Percentiles rank a stretch among this genome's conserved stretches.
These are phyloP conservation scores for Xylaria venustula DNA, from an alignment of 495 filamentous ascomycete genomes.

Conservation along the genomic window DNA sequence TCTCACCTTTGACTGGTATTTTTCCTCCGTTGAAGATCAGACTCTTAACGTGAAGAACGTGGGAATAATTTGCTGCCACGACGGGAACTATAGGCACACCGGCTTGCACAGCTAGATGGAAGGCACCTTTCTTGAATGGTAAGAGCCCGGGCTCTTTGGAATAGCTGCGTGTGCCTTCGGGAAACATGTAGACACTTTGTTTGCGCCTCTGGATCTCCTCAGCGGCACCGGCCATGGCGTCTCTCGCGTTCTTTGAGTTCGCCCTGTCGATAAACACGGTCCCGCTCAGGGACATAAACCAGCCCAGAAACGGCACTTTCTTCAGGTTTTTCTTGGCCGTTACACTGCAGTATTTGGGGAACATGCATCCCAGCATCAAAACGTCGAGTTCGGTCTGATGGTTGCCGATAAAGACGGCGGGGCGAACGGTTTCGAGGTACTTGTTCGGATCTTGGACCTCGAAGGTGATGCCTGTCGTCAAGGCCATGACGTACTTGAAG, in stretches of 20 bases:
- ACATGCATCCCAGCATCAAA: slow-evolving; percentile 79
- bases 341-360: slow-evolving; percentile 88
- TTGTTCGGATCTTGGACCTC: slow-evolving; percentile 66
- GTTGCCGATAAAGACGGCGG: slow-evolving; percentile 88
- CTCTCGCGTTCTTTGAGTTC: slow-evolving; percentile 75
- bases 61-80: slow-evolving; percentile 82
- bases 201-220: slow-evolving; percentile 68
- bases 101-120: slow-evolving; percentile 92
- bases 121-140: slow-evolving; percentile 97
- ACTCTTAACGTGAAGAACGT: slow-evolving; percentile 70
- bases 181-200: slow-evolving; percentile 92
- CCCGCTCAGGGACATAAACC: slow-evolving; percentile 91
- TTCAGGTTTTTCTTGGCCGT: slow-evolving; percentile 88
- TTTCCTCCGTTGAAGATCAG: slow-evolving; percentile 69
- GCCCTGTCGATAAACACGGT: slow-evolving; percentile 93
- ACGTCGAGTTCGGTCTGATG: slow-evolving; percentile 96
- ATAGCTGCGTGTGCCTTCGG: slow-evolving; percentile 92
- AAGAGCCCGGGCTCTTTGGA: slow-evolving; percentile 74
- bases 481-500: slow-evolving; percentile 79
- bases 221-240: slow-evolving; percentile 81
- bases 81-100: slow-evolving; percentile 89
- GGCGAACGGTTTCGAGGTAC: slow-evolving; percentile 63
- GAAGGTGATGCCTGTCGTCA: slow-evolving; percentile 76
- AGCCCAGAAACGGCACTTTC: slow-evolving; percentile 82
- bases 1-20: slow-evolving; percentile 77